Base-by-base conservation (phyloP, 2,329 filamentous ascomycete species). In the Cladosporium cucumerinum region DNA sequence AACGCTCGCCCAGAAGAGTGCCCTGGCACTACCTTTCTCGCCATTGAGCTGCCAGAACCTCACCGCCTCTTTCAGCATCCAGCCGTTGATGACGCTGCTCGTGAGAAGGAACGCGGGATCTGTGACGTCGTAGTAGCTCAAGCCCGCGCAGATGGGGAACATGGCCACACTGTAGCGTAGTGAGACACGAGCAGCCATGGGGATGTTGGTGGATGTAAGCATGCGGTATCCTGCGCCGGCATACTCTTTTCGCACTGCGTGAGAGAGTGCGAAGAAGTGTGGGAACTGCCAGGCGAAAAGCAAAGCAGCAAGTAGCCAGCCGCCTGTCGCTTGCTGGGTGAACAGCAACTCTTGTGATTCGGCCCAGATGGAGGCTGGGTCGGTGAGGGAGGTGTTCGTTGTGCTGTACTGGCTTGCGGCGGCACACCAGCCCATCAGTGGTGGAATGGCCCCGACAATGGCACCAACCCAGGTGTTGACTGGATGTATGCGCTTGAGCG, bases 221-320 rank as follows among this genome's bases (percentile, higher is more conserved):
- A 89, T 89, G 66, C 82, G 80, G 73, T 89, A 88, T 0, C 87
- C 87, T 0, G 87, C 87, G 36, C 79, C 78, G 69, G 88, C 89
- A 82, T 99, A 99, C 76, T 99, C 95, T 10, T 96, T 89, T 23
- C 92, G 85, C 66, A 98, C 96, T 4, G 86, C 83, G 86, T 94
- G 96, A 55, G 91, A 93, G 25, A 99, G 83, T 0, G 93, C 90
- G 84, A 97, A 98, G 81, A 99, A 99, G 79, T 99, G 95, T 3
- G 95, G 93, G 74, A 99, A 98, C 75, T 99, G 94, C 95, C 95
- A 99, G 14, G 93, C 90, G 70, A 97, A 96, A 5, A 99, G 82
- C 7, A 98, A 80, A 0, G 85, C 87, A 0, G 92, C 94, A 16
- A 97, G 82, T 0, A 98, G 80, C 95, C 95, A 99, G 4, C 94